These are phyloP conservation scores for Diaporthe ilicicola DNA, from an alignment of 2,329 filamentous ascomycete species.

Conservation along the genomic window DNA sequence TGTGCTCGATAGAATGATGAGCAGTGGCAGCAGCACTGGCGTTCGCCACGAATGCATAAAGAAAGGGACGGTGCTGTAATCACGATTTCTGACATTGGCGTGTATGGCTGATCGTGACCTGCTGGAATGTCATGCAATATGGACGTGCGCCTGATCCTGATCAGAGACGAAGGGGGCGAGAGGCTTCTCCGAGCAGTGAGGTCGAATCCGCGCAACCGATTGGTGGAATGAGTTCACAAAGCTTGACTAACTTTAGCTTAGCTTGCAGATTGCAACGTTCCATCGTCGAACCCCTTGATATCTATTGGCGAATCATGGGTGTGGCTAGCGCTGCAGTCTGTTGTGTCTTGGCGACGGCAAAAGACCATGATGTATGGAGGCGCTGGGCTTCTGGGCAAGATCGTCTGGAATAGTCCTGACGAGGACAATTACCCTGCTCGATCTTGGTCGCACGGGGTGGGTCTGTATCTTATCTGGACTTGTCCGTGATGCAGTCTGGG, in stretches of 20 bases:
- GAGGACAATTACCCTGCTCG: neutral
- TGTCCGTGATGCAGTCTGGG: neutral
- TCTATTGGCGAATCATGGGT: constrained; percentile 23
- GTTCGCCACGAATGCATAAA: neutral
- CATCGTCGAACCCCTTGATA: constrained; percentile 30
- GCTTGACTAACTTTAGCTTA: constrained; percentile 23
- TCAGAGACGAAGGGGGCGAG: neutral
- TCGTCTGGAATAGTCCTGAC: constrained; percentile 12
- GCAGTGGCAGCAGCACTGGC: neutral
- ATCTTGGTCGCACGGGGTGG: constrained; percentile 1
- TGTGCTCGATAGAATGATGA: neutral
- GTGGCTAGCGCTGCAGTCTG: neutral
- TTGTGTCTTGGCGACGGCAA: constrained; percentile 12
- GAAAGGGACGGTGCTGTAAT: neutral
- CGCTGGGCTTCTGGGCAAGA: constrained; percentile 5
- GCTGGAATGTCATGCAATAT: constrained; percentile 7
- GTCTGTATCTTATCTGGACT: neutral
- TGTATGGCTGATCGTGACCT: constrained; percentile 15
- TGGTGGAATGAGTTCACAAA: constrained; percentile 25
- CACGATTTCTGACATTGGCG: constrained; percentile 12
- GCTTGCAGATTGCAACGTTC: constrained; percentile 33
- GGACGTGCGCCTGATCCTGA: constrained; percentile 19
- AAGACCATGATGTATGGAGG: constrained; percentile 10
- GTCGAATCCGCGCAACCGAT: constrained; percentile 22
- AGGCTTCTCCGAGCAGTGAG: constrained; percentile 24